Evolutionary conservation across 177 flowering plant genomes (phyloP), one percentile per base, ranked within the genome.

Genomic region (Telopea speciosissima): DNA sequence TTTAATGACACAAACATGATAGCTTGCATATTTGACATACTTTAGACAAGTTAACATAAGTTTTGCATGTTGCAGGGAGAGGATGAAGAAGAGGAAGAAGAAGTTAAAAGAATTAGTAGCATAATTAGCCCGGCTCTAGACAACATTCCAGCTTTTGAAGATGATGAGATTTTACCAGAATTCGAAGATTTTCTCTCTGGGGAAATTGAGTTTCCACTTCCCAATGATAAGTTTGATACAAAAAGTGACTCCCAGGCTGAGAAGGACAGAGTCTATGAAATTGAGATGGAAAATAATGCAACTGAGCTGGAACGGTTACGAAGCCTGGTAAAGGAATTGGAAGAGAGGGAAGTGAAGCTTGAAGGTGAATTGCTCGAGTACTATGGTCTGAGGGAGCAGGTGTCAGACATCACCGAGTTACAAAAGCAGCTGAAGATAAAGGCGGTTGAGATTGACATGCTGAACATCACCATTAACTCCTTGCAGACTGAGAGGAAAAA

Each of bases 351-450:
- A 78, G 96, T 82, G 73, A 91, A 93, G 79, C 96, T 91, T 23
- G 98, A 96, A 82, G 99, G 97, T 0, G 99, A 96, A 76, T 81
- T 96, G 78, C 93, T 96, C 0, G 99, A 96, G 77, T 96, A 90
- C 75, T 96, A 93, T 75, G 99, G 98, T 17, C 68, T 96, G 79
- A 91, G 87, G 79, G 99, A 93, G 81, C 99, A 93, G 79, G 99
- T 93, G 74, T 86, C 92, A 2, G 88, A 89, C 68, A 64, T 93
- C 25, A 36, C 69, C 0, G 99, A 91, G 73, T 75, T 96, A 66
- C 98, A 96, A 72, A 87, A 80, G 84, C 99, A 96, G 83, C 86
- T 93, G 44, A 93, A 91, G 79, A 93, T 93, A 72, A 93, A 96
- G 88, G 78, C 89, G 0, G 93, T 87, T 24, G 99, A 96, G 78